These are phyloP conservation scores for Spergularia azorica DNA, from an alignment of 179 eudicot species.

Conservation along the genomic window DNA sequence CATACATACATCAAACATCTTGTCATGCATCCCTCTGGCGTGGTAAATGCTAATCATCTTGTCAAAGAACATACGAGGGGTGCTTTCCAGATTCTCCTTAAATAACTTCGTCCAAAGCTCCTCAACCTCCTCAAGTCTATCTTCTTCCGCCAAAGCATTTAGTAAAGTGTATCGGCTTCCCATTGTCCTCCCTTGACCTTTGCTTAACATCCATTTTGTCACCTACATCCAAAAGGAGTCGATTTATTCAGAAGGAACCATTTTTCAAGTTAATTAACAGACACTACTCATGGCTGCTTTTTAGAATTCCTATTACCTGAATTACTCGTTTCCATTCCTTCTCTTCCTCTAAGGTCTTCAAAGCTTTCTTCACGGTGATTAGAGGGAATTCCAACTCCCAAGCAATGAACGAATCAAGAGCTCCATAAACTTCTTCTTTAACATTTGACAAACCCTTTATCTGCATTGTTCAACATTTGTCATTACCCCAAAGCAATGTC, in stretches of 20 bases:
- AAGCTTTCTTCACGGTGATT: slow-evolving; percentile 85
- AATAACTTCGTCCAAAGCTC: slow-evolving; percentile 80
- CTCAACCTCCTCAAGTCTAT: slow-evolving; percentile 88
- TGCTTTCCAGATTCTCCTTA: slow-evolving; percentile 74
- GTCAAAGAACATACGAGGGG: slow-evolving; percentile 84
- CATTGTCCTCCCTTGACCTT: slow-evolving; percentile 97
- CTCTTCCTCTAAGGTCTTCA: slow-evolving; percentile 65
- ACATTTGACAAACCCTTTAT: slow-evolving; percentile 88
- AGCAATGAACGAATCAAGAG: slow-evolving; percentile 92
- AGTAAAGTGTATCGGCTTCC: slow-evolving; percentile 77
- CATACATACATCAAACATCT: slow-evolving; percentile 74
- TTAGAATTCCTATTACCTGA: slow-evolving; percentile 51
- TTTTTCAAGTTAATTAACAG: not conserved
- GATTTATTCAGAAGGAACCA: not conserved
- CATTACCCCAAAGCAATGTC: not conserved
- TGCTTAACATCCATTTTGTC: slow-evolving; percentile 98
- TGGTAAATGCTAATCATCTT: slow-evolving; percentile 76
- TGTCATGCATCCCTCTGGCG: slow-evolving; percentile 69
- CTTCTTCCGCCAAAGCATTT: slow-evolving; percentile 85
- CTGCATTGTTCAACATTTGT: slow-evolving; percentile 36
- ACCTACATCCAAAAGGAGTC: slow-evolving; percentile 40
- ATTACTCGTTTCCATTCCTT: slow-evolving; percentile 92
- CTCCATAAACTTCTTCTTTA: slow-evolving; percentile 97
- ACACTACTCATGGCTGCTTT: not conserved
- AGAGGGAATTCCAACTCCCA: slow-evolving; percentile 97